Conservation (phyloP, 768 basidiomycete species). For the Dacryopinax primogenitus region DNA sequence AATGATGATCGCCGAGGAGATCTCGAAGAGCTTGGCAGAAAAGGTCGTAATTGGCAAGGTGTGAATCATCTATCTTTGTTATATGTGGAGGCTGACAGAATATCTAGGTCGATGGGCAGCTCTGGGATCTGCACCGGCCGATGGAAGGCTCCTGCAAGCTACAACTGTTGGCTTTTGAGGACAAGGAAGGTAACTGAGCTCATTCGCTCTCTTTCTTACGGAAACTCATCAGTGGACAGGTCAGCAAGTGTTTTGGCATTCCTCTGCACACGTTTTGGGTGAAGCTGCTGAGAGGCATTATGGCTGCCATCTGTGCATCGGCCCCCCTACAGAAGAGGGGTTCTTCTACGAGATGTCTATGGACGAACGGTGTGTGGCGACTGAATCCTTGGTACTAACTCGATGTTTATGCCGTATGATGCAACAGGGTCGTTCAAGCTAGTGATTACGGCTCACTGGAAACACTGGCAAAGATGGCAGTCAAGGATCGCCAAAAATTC, state of each 20-base stretch:
- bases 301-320: slow-evolving; percentile 91
- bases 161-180: slow-evolving; percentile 82
- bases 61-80: slow-evolving; percentile 14
- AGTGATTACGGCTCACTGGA: slow-evolving; percentile 82
- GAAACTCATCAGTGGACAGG: slow-evolving; percentile 46
- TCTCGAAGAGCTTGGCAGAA: slow-evolving; percentile 79
- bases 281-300: slow-evolving; percentile 94
- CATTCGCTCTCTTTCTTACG: too few relatives aligned
- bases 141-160: slow-evolving; percentile 74
- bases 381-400: slow-evolving; percentile 6
- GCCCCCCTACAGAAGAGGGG: slow-evolving; percentile 92
- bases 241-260: slow-evolving; percentile 99
- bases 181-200: slow-evolving; percentile 76
- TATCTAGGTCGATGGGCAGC: slow-evolving; percentile 57
- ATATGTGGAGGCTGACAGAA: slow-evolving; percentile 11
- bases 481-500: slow-evolving; percentile 97
- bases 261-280: slow-evolving; percentile 93
- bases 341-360: slow-evolving; percentile 99
- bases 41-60: slow-evolving; percentile 89
- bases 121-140: slow-evolving; percentile 94
- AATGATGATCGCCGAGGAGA: slow-evolving; percentile 74
- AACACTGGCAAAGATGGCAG: slow-evolving; percentile 68
- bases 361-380: slow-evolving; percentile 54
- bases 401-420: slow-evolving; percentile 3
- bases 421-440: slow-evolving; percentile 53